These are phyloP conservation scores for Hericium rajendrae DNA, from an alignment of 768 basidiomycete species.

Conservation along the genomic window DNA sequence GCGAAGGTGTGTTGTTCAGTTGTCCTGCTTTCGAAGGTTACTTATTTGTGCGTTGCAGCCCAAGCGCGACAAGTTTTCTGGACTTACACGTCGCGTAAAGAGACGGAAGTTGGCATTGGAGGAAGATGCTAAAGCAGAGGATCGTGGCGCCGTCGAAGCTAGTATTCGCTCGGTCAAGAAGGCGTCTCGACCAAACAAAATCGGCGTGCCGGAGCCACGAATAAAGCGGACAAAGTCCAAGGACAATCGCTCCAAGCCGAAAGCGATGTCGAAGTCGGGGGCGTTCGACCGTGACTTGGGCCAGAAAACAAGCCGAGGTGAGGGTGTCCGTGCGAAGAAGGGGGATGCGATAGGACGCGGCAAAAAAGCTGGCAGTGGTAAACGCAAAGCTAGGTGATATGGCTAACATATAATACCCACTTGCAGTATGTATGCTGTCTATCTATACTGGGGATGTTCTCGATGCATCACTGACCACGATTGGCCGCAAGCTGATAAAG, in stretches of 20 bases:
- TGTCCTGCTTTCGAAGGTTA: not conserved
- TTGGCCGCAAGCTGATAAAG: no score
- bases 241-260: constrained; percentile 3
- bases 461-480: no score
- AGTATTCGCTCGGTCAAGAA: constrained; percentile 88
- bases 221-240: constrained; percentile 22
- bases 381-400: constrained; percentile 13
- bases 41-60: constrained; percentile 31
- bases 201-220: constrained; percentile 41
- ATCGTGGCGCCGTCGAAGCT: constrained; percentile 46
- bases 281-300: constrained; percentile 57
- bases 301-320: constrained; percentile 30
- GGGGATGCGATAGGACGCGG: constrained; percentile 44
- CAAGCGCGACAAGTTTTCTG: constrained; percentile 69
- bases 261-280: constrained; percentile 14
- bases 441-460: no score
- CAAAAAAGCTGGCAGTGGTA: constrained; percentile 38
- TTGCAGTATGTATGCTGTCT: not conserved
- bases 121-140: constrained; percentile 58
- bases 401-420: not conserved
- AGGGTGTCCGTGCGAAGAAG: constrained; percentile 60
- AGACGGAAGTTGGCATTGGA: constrained; percentile 81
- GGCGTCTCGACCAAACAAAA: constrained; percentile 61
- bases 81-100: constrained; percentile 81
- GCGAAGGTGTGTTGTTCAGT: constrained; percentile 23